Base-by-base conservation (phyloP, 2,329 filamentous ascomycete species). In the Fonsecaea monophora region DNA sequence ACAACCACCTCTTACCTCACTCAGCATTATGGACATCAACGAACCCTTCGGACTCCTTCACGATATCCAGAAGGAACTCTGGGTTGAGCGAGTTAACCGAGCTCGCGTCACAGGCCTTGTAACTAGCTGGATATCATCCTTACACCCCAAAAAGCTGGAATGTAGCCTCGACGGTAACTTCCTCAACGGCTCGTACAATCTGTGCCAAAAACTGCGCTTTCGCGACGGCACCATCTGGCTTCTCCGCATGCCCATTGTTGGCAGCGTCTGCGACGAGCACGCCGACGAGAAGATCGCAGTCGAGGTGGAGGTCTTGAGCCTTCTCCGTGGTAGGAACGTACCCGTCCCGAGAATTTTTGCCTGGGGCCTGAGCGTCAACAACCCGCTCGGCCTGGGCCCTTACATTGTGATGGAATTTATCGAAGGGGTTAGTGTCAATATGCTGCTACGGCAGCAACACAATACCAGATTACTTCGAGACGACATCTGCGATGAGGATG, bases 181-280 rank as follows among this genome's bases (percentile, higher is more conserved):
- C 71, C 68, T 75, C 66, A 58, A 77, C 70, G 75, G 75, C 30
- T 64, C 74, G 67, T 78, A 75, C 53, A 78, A 77, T 69, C 72
- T 73, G 1, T 72, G 75, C 7, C 53, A 76, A 30, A 78, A 77
- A 64, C 73, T 78, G 69, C 71, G 75, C 9, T 79, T 78, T 58
- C 66, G 56, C 35, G 72, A 77, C 37, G 62, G 59, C 34, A 73
- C 71, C 25, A 64, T 71, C 50, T 77, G 74, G 74, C 73, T 76
- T 68, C 68, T 77, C 60, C 73, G 73, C 65, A 77, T 77, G 60
- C 72, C 74, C 67, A 72, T 75, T n/a, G 63, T 62, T 6, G 74
- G 76, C 4, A 75, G 57, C 70, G 66, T 75, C 50, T 73, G 69
- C 68, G 71, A 76, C 4, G 65, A 73, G 15, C 72, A 74, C 40